Conservation (phyloP, 225 moss, liverwort and hornwort species). For the Polytrichum formosum region DNA sequence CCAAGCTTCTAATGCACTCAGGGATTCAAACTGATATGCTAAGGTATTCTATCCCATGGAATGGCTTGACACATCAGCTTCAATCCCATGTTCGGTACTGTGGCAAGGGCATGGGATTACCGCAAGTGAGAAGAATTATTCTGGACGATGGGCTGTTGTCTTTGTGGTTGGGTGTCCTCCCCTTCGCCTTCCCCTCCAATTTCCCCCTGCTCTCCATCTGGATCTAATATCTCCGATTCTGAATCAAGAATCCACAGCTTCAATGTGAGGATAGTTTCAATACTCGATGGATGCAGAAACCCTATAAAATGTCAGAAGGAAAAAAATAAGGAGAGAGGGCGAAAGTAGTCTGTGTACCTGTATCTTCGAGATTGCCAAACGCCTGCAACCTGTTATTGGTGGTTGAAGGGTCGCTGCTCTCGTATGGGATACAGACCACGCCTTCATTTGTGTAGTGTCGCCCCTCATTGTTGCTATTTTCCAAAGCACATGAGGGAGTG, state of each 20-base stretch:
- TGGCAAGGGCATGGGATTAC: background rate
- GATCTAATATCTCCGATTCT: background rate
- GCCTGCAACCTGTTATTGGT: constrained; percentile 1
- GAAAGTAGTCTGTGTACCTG: background rate
- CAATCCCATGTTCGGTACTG: background rate
- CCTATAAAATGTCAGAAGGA: no score
- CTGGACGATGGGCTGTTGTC: no score
- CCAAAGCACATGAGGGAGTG: background rate
- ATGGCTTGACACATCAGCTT: background rate
- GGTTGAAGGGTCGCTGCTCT: background rate
- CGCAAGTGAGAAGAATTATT: no score
- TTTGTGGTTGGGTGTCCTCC: no score
- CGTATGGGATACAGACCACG: constrained; percentile 1
- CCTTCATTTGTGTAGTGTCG: background rate
- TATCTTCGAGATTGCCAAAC: constrained; percentile 1
- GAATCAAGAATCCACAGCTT: no score
- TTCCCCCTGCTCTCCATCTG: background rate
- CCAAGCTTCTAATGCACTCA: background rate
- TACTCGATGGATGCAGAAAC: background rate
- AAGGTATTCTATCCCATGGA: background rate
- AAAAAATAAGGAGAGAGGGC: no score
- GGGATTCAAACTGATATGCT: background rate
- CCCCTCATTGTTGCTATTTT: background rate
- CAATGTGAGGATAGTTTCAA: background rate
- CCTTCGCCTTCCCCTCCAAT: no score